Evolutionary conservation across 306 rosid genomes (phyloP).

Genomic region (Macrotyloma uniflorum): DNA sequence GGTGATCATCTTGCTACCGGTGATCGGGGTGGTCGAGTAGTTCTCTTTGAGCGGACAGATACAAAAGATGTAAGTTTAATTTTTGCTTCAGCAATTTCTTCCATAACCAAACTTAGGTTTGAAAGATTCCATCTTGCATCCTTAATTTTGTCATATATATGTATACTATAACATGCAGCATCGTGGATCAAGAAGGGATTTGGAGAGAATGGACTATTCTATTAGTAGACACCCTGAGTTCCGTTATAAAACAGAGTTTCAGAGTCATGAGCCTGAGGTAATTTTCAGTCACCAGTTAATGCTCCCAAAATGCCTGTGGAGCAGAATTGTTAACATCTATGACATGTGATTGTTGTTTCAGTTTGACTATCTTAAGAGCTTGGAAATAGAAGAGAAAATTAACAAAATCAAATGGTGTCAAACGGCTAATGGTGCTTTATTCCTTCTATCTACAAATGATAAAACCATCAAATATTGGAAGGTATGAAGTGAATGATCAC

Average conservation of each 20-base stretch:
- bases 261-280: slow-evolving; percentile 99
- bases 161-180: slow-evolving; percentile 54
- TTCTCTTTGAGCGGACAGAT: slow-evolving; percentile 98
- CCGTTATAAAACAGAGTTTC: slow-evolving; percentile 98
- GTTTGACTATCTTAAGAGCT: slow-evolving; percentile 99
- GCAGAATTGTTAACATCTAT: slow-evolving; percentile 31
- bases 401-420: slow-evolving; percentile 99
- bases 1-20: slow-evolving; percentile 99
- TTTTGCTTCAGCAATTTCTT: slow-evolving; percentile 29
- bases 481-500: slow-evolving; percentile 54
- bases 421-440: slow-evolving; percentile 88
- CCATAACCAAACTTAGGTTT: slow-evolving; percentile 21
- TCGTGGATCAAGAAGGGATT: slow-evolving; percentile 82
- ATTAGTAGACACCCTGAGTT: slow-evolving; percentile 92
- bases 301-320: not conserved
- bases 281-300: slow-evolving; percentile 6
- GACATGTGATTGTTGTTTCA: slow-evolving; percentile 44
- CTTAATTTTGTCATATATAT: slow-evolving; percentile 27
- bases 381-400: slow-evolving; percentile 99
- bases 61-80: slow-evolving; percentile 69
- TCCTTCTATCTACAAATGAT: slow-evolving; percentile 94
- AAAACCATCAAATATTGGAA: slow-evolving; percentile 98
- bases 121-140: slow-evolving; percentile 7
- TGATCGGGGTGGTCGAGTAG: slow-evolving; percentile 99
- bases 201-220: slow-evolving; percentile 84